These are phyloP conservation scores for Fusarium siculi DNA, from an alignment of 2,329 filamentous ascomycete genomes.

Conservation along the genomic window DNA sequence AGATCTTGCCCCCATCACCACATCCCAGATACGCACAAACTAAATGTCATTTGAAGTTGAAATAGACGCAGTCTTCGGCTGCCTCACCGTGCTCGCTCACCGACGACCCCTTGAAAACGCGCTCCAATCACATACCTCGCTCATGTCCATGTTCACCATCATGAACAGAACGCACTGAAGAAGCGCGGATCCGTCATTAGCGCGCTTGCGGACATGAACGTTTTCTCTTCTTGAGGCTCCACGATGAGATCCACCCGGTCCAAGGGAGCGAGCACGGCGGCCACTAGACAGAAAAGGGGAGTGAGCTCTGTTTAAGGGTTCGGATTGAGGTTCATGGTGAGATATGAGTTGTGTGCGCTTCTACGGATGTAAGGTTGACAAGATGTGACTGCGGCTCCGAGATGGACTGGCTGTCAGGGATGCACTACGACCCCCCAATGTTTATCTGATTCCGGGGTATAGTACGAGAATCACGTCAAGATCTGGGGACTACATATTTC, in stretches of 20 bases:
- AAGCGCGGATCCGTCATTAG: constrained; percentile 43
- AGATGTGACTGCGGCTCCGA: constrained; percentile 34
- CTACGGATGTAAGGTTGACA: constrained; percentile 5
- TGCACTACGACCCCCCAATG: constrained; percentile 1
- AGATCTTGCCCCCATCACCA: constrained; percentile 4
- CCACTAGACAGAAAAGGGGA: constrained; percentile 18
- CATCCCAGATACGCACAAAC: constrained; percentile 11
- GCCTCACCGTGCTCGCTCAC: constrained; percentile 14
- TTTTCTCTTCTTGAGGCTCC: constrained; percentile 27
- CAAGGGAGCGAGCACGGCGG: constrained; percentile 34
- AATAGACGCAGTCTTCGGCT: background rate
- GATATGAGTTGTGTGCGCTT: constrained; percentile 1
- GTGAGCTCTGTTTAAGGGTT: constrained; percentile 3
- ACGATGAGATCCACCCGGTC: constrained; percentile 44
- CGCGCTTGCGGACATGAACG: constrained; percentile 28
- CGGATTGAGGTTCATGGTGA: constrained; percentile 2
- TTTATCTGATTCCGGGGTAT: constrained; percentile 22
- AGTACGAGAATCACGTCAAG: constrained; percentile 18
- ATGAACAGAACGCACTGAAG: constrained; percentile 22
- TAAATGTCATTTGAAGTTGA: constrained; percentile 2
- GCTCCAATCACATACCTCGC: constrained; percentile 32
- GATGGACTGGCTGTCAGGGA: constrained; percentile 11
- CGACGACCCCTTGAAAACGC: constrained; percentile 17
- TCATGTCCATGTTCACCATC: constrained; percentile 6
- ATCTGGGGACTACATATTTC: constrained; percentile 14